Percentiles rank a stretch among this genome's conserved stretches.
Evolutionary conservation across 2,329 filamentous ascomycete species (phyloP).

Genomic region (Zymoseptoria passerinii): DNA sequence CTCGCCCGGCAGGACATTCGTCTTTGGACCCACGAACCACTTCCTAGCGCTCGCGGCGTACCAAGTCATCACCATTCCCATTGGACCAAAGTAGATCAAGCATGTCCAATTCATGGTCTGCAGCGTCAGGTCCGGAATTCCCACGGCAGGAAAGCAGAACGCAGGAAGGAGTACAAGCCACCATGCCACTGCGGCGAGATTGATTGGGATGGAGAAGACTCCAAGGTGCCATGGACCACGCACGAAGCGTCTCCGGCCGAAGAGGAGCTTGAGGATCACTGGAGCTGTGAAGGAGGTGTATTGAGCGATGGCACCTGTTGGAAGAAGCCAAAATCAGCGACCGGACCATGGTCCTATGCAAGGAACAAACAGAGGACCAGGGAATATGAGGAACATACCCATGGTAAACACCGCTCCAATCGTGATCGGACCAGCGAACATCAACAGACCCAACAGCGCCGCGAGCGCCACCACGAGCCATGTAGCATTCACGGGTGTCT

Average conservation of each 20-base stretch:
- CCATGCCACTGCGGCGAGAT: slow-evolving; percentile 23
- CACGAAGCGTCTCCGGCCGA: slow-evolving; percentile 20
- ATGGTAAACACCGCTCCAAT: slow-evolving; percentile 29
- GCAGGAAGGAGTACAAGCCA: slow-evolving; percentile 27
- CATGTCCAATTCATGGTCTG: slow-evolving; percentile 30
- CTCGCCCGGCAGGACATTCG: slow-evolving; percentile 21
- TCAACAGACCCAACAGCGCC: slow-evolving; percentile 22
- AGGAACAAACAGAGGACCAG: too few species aligned
- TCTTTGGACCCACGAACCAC: slow-evolving; percentile 30
- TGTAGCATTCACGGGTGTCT: slow-evolving; percentile 27
- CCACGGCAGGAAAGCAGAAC: slow-evolving; percentile 27
- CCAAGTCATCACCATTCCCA: slow-evolving; percentile 24
- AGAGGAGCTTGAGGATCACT: slow-evolving; percentile 25
- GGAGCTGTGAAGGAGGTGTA: slow-evolving; percentile 24
- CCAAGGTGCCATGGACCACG: slow-evolving; percentile 30
- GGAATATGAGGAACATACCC: slow-evolving; percentile 4
- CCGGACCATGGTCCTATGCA: neutral
- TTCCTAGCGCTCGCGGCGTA: slow-evolving; percentile 26
- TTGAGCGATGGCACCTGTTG: slow-evolving; percentile 9
- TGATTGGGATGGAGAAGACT: slow-evolving; percentile 22
- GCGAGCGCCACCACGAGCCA: slow-evolving; percentile 25
- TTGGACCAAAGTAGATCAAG: slow-evolving; percentile 27
- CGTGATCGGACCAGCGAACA: slow-evolving; percentile 25
- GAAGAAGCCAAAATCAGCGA: neutral
- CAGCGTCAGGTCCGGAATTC: slow-evolving; percentile 21